Percentiles rank a stretch among this genome's conserved stretches.
These are phyloP conservation scores for Pterocarpus macrocarpus DNA, from an alignment of 306 rosid genomes.

Conservation along the genomic window DNA sequence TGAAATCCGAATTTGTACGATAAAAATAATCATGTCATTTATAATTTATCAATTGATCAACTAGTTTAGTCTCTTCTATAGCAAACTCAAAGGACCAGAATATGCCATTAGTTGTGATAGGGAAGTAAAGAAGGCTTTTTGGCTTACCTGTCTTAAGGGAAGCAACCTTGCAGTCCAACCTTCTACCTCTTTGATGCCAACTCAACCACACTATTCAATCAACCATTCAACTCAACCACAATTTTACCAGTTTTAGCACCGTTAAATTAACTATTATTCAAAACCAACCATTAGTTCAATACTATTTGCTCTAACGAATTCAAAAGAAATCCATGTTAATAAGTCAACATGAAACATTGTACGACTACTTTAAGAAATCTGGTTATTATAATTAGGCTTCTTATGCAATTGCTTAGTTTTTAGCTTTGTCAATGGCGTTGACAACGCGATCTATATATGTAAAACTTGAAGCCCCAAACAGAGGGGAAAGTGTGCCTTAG, in stretches of 20 bases:
- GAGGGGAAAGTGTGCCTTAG: no score
- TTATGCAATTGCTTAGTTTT: no score
- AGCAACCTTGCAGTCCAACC: slow-evolving; percentile 55
- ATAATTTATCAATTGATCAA: not conserved
- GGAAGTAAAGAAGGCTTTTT: not conserved
- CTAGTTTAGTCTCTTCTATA: not conserved
- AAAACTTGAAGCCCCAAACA: no score
- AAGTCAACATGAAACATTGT: no score
- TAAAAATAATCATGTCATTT: not conserved
- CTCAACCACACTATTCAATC: slow-evolving; percentile 54
- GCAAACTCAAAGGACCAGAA: not conserved
- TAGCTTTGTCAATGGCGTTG: no score
- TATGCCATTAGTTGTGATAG: not conserved
- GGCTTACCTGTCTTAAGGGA: slow-evolving; percentile 49
- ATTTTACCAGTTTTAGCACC: slow-evolving; percentile 40
- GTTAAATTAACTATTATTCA: no score
- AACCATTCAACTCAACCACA: slow-evolving; percentile 53
- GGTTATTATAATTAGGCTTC: no score
- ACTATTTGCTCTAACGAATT: no score
- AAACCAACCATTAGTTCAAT: no score
- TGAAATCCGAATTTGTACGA: not conserved
- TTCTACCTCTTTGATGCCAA: slow-evolving; percentile 50
- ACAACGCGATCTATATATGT: no score
- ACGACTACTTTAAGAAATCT: no score
- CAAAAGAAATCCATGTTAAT: no score